phyloP scores from a whole-genome alignment of 768 basidiomycete genomes.

The Filobasidium floriforme region DNA sequence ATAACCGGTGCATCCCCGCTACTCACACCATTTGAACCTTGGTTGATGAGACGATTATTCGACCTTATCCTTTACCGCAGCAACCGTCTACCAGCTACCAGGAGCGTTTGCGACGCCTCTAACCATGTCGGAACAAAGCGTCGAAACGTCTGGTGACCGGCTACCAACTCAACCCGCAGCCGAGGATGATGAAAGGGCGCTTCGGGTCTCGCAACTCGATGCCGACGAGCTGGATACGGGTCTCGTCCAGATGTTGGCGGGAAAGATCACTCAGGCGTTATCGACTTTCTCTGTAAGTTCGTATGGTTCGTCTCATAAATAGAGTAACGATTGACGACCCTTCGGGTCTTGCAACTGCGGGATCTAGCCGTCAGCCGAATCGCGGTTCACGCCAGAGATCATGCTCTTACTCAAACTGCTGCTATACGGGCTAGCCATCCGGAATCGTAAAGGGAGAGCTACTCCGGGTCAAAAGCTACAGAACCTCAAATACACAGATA shows the following conservation, averaged over 20 bases:
- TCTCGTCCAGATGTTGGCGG: constrained; percentile 68
- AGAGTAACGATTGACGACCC: no score
- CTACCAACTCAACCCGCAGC: not conserved
- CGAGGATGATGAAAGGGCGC: constrained; percentile 23
- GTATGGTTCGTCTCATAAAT: no score
- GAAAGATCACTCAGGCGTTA: constrained; percentile 69
- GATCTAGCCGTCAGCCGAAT: constrained; percentile 13
- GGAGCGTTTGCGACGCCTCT: not conserved
- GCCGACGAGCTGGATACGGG: constrained; percentile 84
- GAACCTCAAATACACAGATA: constrained; percentile 25
- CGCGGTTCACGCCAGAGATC: constrained; percentile 54
- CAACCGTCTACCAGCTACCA: no score
- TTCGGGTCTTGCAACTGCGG: no score
- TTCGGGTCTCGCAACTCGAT: constrained; percentile 82
- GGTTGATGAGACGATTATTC: no score
- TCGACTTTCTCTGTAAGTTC: constrained; percentile 61
- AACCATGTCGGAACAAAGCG: no score
- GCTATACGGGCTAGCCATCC: constrained; percentile 29
- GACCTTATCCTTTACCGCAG: no score
- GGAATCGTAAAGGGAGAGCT: constrained; percentile 16
- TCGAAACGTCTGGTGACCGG: not conserved
- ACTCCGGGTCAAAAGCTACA: constrained; percentile 40
- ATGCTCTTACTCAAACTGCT: constrained; percentile 47
- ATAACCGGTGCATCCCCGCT: no score
- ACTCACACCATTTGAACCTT: no score